Base-by-base conservation (phyloP, 495 filamentous ascomycete species). In the Aspergillus diversus region DNA sequence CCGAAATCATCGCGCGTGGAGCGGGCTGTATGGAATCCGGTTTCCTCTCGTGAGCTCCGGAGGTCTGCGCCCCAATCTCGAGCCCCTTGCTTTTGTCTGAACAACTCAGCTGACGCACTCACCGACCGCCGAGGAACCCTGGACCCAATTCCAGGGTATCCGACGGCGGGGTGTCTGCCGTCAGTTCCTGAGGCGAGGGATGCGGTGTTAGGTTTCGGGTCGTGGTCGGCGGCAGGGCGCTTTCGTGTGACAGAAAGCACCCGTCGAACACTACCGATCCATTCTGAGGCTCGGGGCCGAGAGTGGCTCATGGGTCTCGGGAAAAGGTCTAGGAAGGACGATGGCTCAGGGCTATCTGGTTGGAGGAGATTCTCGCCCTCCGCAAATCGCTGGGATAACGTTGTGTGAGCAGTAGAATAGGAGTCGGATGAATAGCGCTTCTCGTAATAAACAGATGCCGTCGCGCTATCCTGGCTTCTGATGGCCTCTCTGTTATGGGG, bases 381-480 rank as follows among this genome's bases (percentile, higher is more conserved):
- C 8, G 83, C 81, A 64, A 89, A 89, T 11, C 88, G 78, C 16
- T 83, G 80, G 2, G 80, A 77, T 61, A 91, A 85, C 17, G 81
- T 83, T 15, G 86, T 86, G 16, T 81, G 80, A 7, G 89, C 90
- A 0, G 91, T 92, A 42, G 82, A 86, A 70, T 88, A 92, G 53
- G 84, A 89, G 31, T 86, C 86, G n/a, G 83, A 69, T 43, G 79
- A 77, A 12, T 70, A 70, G n/a, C 74, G 75, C 27, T 78, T 76
- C 13, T 77, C 78, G 8, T 70, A 69, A 3, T 71, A 71, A 7
- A 70, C 60, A 15, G 64, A 57, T 27, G 69, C 61, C 16, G 60
- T 63, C 16, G 69, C 53, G 16, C 66, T 67, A 52, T 75, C 70
- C n/a, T 73, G 69, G 55, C 66, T 71, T 32, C 70, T 66, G 21